These are phyloP conservation scores for Discostella pseudostelligera DNA, from an alignment of 108 stramenopile genomes.

Conservation along the genomic window DNA sequence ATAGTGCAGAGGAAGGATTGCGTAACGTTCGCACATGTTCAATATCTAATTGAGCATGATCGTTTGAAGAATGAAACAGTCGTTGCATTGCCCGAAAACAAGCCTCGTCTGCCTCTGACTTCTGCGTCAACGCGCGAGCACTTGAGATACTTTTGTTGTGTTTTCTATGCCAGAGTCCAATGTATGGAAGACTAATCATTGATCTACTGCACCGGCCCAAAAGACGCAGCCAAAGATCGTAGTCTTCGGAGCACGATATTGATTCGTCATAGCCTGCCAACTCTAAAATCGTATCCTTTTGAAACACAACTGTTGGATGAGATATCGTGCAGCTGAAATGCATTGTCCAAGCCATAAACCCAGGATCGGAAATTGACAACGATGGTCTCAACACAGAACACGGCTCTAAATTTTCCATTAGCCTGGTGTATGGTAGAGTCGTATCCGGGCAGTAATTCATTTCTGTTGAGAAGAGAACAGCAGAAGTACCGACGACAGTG, in stretches of 20 bases:
- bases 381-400: conserved; percentile 15
- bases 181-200: conserved; percentile 25
- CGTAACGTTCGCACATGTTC: conserved; percentile 19
- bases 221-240: conserved; percentile 53
- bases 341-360: conserved; percentile 49
- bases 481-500: conserved; percentile 38
- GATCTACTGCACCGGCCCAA: conserved; percentile 16
- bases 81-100: conserved; percentile 15
- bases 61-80: conserved; percentile 2
- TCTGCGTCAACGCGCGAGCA: conserved; percentile 10
- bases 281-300: conserved; percentile 16
- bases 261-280: conserved; percentile 33
- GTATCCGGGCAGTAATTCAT: background rate
- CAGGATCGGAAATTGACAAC: conserved; percentile 29
- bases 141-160: conserved; percentile 24
- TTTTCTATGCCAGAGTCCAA: conserved; percentile 52
- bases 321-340: conserved; percentile 38
- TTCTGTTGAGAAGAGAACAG: conserved; percentile 20
- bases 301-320: conserved; percentile 46
- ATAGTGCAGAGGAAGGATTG: conserved; percentile 22
- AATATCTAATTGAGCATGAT: conserved; percentile 1
- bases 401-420: background rate
- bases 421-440: conserved; percentile 14
- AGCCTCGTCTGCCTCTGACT: conserved; percentile 25
- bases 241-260: conserved; percentile 40